phyloP scores from a whole-genome alignment of 805 yeast species.

The Saccharomyces jurei region DNA sequence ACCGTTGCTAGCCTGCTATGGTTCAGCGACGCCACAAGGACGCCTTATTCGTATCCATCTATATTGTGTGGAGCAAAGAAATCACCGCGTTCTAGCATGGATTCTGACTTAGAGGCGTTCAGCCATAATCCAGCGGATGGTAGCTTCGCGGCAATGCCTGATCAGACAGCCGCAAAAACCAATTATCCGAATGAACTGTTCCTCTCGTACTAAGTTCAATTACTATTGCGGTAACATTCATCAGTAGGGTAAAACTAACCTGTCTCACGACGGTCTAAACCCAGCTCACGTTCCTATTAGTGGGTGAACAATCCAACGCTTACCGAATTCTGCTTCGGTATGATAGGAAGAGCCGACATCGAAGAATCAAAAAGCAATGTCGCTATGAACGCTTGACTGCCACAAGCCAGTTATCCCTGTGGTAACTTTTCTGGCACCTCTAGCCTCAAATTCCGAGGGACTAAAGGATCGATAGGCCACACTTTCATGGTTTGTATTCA shows the following conservation, averaged over 20 bases:
- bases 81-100: slow-evolving; percentile 44
- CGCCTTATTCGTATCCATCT: slow-evolving; percentile 38
- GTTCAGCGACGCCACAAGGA: slow-evolving; percentile 34
- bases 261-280: slow-evolving; percentile 41
- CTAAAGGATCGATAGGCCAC: slow-evolving; percentile 44
- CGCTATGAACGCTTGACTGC: slow-evolving; percentile 43
- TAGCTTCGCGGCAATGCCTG: slow-evolving; percentile 43
- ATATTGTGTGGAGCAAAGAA: slow-evolving; percentile 35
- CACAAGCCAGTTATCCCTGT: slow-evolving; percentile 40
- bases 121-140: slow-evolving; percentile 44
- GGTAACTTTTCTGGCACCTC: slow-evolving; percentile 40
- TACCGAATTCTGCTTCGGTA: slow-evolving; percentile 43
- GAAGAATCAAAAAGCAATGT: slow-evolving; percentile 42
- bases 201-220: slow-evolving; percentile 41
- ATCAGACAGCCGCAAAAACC: slow-evolving; percentile 41
- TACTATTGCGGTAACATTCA: slow-evolving; percentile 34
- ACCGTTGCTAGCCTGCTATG: slow-evolving; percentile 36
- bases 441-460: slow-evolving; percentile 39
- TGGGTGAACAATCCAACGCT: slow-evolving; percentile 42
- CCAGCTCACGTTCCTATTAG: slow-evolving; percentile 39
- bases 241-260: slow-evolving; percentile 40
- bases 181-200: slow-evolving; percentile 41
- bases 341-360: slow-evolving; percentile 45
- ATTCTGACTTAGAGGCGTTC: slow-evolving; percentile 46
- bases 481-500: slow-evolving; percentile 41